A percentile compares a stretch with the other conserved stretches of the same genome.
These are phyloP conservation scores for Eimeria necatrix DNA, from an alignment of 169 alveolate species.

Conservation along the genomic window DNA sequence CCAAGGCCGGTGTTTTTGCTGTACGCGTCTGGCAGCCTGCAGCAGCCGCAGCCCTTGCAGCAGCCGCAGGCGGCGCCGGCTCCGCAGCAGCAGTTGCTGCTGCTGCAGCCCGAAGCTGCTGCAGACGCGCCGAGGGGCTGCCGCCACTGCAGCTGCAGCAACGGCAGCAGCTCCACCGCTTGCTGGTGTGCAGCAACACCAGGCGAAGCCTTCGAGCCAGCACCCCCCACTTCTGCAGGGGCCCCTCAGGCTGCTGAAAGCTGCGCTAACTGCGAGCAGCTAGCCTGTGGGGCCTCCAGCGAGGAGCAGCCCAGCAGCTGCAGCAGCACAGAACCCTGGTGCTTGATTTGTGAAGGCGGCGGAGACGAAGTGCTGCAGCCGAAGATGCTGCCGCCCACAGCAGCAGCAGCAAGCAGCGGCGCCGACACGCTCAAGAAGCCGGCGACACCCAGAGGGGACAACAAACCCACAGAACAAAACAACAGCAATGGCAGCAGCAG, in stretches of 20 bases:
- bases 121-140: not conserved
- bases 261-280: not conserved
- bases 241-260: not conserved
- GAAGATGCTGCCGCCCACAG: too few species aligned
- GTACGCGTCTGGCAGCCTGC: not conserved
- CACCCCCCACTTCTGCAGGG: constrained; percentile 1
- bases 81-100: not conserved
- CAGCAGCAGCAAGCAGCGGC: not conserved
- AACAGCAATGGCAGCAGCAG: not conserved
- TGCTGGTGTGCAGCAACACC: not conserved
- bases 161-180: not conserved
- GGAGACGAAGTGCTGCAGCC: not conserved
- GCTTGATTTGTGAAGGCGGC: not conserved
- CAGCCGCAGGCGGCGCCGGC: not conserved
- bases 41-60: constrained; percentile 5
- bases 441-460: not conserved
- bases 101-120: constrained; percentile 14
- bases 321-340: constrained; percentile 41
- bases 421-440: not conserved
- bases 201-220: not conserved
- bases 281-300: not conserved
- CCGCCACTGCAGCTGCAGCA: not conserved
- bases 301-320: constrained; percentile 33
- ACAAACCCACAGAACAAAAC: not conserved
- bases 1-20: constrained; percentile 16